These are phyloP conservation scores for Pyrenophora seminiperda DNA, from an alignment of 2,329 filamentous ascomycete genomes.

Conservation along the genomic window DNA sequence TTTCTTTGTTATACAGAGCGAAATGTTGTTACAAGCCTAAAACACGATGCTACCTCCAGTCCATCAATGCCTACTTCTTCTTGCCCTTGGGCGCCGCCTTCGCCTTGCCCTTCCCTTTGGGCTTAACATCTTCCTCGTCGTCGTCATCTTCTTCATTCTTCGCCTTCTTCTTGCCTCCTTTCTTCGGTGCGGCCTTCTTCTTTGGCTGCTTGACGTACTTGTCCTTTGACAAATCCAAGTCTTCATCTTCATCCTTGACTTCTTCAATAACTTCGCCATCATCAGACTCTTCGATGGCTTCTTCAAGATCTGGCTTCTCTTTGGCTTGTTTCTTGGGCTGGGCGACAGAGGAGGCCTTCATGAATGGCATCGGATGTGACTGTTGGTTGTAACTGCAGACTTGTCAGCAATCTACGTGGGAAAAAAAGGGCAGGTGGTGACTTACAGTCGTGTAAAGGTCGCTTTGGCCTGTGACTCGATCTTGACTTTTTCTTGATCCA, in stretches of 20 bases:
- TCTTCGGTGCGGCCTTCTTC: constrained; percentile 62
- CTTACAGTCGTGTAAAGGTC: constrained; percentile 85
- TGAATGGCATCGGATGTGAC: constrained; percentile 90
- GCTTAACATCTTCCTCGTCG: constrained; percentile 54
- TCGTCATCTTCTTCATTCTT: constrained; percentile 43
- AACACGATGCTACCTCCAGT: too few relatives aligned
- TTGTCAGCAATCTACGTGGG: constrained; percentile 12
- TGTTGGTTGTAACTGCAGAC: constrained; percentile 75
- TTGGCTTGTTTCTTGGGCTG: constrained; percentile 72
- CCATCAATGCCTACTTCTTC: constrained; percentile 4
- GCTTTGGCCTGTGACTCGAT: constrained; percentile 87
- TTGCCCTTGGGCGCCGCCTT: constrained; percentile 45
- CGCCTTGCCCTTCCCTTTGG: constrained; percentile 53
- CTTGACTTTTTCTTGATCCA: constrained; percentile 74
- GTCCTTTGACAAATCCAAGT: constrained; percentile 86
- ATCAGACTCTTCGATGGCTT: constrained; percentile 92
- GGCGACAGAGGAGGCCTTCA: constrained; percentile 82
- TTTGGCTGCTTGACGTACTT: constrained; percentile 96
- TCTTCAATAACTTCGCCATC: constrained; percentile 58
- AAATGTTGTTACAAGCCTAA: too few relatives aligned
- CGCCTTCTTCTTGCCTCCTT: constrained; percentile 49
- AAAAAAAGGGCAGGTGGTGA: constrained; percentile 28
- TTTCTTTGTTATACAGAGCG: too few relatives aligned
- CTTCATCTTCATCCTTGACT: constrained; percentile 68
- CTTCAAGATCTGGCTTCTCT: constrained; percentile 90